Evolutionary conservation across 306 rosid genomes (phyloP), one percentile per base, ranked within the genome.

Genomic region (Rosa multiflora): DNA sequence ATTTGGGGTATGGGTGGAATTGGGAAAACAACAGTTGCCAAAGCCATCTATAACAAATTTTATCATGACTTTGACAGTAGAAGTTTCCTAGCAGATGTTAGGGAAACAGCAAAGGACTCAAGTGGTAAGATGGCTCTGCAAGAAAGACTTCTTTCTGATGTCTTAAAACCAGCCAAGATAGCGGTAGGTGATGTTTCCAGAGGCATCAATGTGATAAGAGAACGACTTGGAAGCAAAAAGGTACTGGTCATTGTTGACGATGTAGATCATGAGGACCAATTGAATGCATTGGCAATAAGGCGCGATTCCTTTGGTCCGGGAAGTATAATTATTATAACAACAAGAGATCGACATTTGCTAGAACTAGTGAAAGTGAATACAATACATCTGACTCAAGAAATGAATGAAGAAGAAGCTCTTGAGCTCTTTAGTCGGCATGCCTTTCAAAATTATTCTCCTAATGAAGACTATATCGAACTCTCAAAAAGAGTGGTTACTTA

Each of bases 351-450:
- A 0, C 68, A 10, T 3, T 1, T 84, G 4, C 78, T 84, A 3
- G 59, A 46, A 0, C 13, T 29, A 3, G 9, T 69, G 1, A 5
- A 44, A 37, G 78, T n/a, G 52, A 17, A 72, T 44, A 1, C 20
- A 72, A 12, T 82, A 3, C 32, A 10, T 46, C 0, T 3, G 4
- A 13, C n/a, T 0, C 14, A 48, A 32, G 71, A 82, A 73, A 56
- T 82, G 85, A 9, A 80, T 0, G 4, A 58, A 14, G 9, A 0
- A 5, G 86, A 87, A 32, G 83, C 83, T 5, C 58, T 78, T 5
- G 67, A 46, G 39, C 76, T 82, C 17, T 67, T 84, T 1, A 76
- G 69, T 47, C 58, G 80, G 85, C 82, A 87, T 75, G 88, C 90
- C 4, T 87, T 87, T 47, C 21, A 67, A 3, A 26, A 49, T 20